Base-by-base conservation (phyloP, 2,329 filamentous ascomycete species). In the Apiospora marii region DNA sequence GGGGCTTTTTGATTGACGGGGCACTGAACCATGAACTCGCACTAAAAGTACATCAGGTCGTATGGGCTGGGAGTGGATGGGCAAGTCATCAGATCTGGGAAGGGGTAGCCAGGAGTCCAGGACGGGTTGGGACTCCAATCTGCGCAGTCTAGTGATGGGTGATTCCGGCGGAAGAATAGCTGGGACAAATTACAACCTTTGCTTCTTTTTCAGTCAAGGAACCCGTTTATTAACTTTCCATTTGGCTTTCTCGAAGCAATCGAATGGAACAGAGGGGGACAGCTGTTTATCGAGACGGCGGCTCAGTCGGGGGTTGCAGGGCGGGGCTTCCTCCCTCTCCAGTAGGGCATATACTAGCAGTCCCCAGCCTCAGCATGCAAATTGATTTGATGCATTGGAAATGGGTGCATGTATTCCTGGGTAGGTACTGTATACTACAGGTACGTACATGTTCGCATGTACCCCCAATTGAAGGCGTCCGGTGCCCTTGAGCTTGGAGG, bases 191-290 rank as follows among this genome's bases (percentile, higher is more conserved):
- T 22, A 19, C 58, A 37, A 37, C 58, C 34, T 64, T 37, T 19
- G n/a, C 30, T 61, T 58, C 53, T 58, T 13, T 8, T 64, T 64
- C 58, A 41, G 30, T 41, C 51, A 64, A 37, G 58, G 30, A 64
- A 64, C 58, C 58, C 30, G 58, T 64, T 37, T 64, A 64, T 64
- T 64, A 34, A 41, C 58, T 64, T 64, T 64, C 58, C 58, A 41
- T 64, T 64, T 64, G 58, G 14, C 58, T 64, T 64, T 64, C 58
- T 64, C 58, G 34, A 64, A 64, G 30, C 58, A 41, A 64, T 64
- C 12, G 30, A 64, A 64, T 22, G 58, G 34, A 64, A n/a, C 30
- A n/a, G 58, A 64, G 34, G 58, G 58, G 34, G 22, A 64, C 37
- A 22, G 58, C 58, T 64, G 58, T 64, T 64, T 64, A 13, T 64